Evolutionary conservation across 2,329 filamentous ascomycete genomes (phyloP).

Genomic region (Trichoderma koningiopsis): DNA sequence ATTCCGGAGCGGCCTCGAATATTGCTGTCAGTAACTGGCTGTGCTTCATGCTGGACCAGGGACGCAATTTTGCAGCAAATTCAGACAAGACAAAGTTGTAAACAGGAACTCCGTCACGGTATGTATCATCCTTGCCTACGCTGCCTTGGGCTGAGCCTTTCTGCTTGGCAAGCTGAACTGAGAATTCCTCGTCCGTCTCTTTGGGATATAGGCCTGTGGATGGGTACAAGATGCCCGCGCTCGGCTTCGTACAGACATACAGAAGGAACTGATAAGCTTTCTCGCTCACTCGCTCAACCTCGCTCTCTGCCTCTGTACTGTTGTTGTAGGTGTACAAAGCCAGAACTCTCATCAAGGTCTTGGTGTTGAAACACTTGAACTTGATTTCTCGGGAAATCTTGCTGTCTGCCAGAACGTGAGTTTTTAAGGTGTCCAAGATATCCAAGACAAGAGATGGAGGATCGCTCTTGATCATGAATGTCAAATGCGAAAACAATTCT

Average conservation of each 20-base stretch:
- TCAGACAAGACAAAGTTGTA: conserved; percentile 78
- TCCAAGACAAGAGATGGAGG: conserved; percentile 74
- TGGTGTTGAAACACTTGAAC: conserved; percentile 72
- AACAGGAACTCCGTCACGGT: conserved; percentile 67
- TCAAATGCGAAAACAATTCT: conserved; percentile 80
- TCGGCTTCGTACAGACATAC: conserved; percentile 71
- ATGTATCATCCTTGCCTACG: conserved; percentile 70
- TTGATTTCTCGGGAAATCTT: conserved; percentile 74
- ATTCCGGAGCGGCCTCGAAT: conserved; percentile 79
- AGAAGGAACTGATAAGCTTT: conserved; percentile 75
- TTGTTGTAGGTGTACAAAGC: conserved; percentile 68
- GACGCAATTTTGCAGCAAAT: conserved; percentile 76
- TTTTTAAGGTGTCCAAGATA: conserved; percentile 70
- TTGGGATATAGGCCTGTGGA: conserved; percentile 85
- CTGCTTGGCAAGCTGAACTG: conserved; percentile 32
- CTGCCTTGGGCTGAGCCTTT: conserved; percentile 53
- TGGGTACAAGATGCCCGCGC: conserved; percentile 72
- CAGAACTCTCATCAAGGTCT: conserved; percentile 71
- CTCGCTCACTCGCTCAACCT: conserved; percentile 58
- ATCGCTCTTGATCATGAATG: conserved; percentile 77
- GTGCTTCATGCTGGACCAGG: conserved; percentile 80
- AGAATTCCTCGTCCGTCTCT: conserved; percentile 57
- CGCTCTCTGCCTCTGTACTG: conserved; percentile 44
- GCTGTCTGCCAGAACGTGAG: conserved; percentile 72
- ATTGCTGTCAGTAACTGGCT: conserved; percentile 79